Conservation (phyloP, 2,329 filamentous ascomycete species). For the Trichoderma atrobrunneum region DNA sequence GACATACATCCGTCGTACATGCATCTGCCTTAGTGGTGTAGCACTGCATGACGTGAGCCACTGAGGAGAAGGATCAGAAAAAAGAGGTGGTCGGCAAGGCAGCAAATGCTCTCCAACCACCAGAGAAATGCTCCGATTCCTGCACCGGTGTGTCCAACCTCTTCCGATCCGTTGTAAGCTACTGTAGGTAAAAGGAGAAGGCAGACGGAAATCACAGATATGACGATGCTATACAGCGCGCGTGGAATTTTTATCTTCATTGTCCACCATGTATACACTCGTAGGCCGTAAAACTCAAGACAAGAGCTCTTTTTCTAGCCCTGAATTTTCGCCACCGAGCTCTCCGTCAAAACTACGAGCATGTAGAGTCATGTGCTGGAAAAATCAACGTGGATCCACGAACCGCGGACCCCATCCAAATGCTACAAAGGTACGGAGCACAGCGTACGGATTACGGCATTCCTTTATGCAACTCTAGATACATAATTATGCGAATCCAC, state of each 20-base stretch:
- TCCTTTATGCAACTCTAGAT: neutral
- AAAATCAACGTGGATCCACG: neutral
- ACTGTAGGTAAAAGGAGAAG: neutral
- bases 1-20: neutral
- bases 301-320: neutral
- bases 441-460: neutral
- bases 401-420: neutral
- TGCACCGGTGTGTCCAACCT: neutral
- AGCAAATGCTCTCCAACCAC: neutral
- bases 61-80: neutral
- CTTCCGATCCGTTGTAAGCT: neutral
- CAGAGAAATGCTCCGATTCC: neutral
- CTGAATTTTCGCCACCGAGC: neutral
- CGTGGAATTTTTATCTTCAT: neutral
- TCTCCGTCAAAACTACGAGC: neutral
- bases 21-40: neutral
- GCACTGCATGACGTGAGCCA: constrained; percentile 15
- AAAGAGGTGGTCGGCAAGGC: constrained; percentile 4
- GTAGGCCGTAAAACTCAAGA: neutral
- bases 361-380: constrained; percentile 7
- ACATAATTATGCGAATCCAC: neutral
- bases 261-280: neutral
- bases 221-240: neutral
- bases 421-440: neutral
- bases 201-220: neutral